phyloP scores from a whole-genome alignment of 768 basidiomycete species.

The Pholiota conissans region DNA sequence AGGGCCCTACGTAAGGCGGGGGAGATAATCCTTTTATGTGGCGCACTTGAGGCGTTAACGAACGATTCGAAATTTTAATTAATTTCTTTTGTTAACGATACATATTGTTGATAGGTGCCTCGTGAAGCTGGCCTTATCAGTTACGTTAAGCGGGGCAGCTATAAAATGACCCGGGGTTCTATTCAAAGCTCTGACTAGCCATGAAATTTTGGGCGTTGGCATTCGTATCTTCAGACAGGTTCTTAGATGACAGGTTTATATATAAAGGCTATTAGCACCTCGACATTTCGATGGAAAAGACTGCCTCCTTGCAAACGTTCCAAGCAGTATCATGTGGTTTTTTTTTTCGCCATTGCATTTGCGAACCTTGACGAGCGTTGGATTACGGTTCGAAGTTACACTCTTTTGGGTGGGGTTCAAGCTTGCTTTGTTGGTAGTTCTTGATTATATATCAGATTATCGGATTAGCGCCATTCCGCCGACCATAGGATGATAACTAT shows the following conservation, averaged over 20 bases:
- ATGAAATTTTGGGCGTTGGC: not conserved
- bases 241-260: not conserved
- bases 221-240: not conserved
- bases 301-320: no score
- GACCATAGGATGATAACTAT: not conserved
- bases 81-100: not conserved
- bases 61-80: no score
- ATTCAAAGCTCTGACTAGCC: not conserved
- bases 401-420: no score
- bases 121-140: not conserved
- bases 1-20: no score
- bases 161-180: not conserved
- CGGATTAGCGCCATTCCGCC: not conserved
- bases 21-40: not conserved
- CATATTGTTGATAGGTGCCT: not conserved
- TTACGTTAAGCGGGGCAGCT: not conserved
- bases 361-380: no score
- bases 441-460: no score
- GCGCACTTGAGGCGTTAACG: not conserved
- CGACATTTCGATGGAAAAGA: not conserved
- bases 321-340: no score
- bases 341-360: no score
- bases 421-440: no score
- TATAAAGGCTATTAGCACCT: not conserved
- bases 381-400: no score